These are phyloP conservation scores for Leccinum variabile DNA, from an alignment of 1,284 basidiomycete genomes.

Conservation along the genomic window DNA sequence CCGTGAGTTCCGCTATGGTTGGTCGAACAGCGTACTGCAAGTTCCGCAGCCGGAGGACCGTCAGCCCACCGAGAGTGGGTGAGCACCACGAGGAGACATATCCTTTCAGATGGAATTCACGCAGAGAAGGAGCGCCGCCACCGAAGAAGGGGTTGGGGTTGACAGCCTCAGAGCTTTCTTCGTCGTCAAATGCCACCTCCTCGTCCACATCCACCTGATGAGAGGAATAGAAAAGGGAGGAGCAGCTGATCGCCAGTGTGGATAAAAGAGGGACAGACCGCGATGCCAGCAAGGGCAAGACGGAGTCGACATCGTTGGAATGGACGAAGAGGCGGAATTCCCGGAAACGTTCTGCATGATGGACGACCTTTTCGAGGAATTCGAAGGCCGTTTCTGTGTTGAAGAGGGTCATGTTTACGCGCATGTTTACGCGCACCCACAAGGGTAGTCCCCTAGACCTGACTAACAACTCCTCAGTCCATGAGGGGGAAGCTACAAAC, in stretches of 20 bases:
- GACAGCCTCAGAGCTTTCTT: not conserved
- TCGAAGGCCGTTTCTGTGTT: not conserved
- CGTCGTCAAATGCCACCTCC: not conserved
- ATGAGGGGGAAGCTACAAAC: not conserved
- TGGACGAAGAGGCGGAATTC: constrained; percentile 3
- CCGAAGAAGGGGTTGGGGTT: not conserved
- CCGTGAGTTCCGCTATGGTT: not conserved
- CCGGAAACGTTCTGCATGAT: not conserved
- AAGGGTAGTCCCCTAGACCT: constrained; percentile 4
- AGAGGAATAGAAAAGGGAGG: not conserved
- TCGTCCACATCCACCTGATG: not conserved
- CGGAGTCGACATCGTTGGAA: not conserved
- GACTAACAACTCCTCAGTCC: not conserved
- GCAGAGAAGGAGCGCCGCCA: not conserved
- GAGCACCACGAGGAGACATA: not conserved
- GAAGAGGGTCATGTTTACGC: not conserved
- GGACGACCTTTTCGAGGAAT: not conserved
- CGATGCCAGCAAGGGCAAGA: not conserved
- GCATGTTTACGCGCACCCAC: not conserved
- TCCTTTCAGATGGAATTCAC: constrained; percentile 1
- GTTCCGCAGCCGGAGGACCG: not conserved
- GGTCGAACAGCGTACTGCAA: not conserved
- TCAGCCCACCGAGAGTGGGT: constrained; percentile 3
- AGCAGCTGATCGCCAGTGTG: not conserved
- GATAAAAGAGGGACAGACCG: constrained; percentile 3